These are phyloP conservation scores for Coprinopsis marcescibilis DNA, from an alignment of 768 basidiomycete species.

Conservation along the genomic window DNA sequence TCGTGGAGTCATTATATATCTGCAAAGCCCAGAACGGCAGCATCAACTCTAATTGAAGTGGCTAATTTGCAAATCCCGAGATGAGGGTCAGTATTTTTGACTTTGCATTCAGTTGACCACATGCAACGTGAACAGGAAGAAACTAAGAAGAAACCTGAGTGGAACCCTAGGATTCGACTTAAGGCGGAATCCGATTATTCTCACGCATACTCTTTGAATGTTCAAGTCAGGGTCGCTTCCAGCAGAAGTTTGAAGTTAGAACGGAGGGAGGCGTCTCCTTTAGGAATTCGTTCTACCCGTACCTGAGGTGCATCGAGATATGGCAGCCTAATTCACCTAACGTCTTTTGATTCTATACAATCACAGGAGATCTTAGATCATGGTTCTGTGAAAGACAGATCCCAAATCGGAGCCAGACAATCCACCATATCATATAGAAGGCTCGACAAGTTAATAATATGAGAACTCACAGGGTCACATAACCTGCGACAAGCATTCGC, in stretches of 20 bases:
- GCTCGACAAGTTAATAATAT: neutral
- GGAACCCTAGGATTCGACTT: slow-evolving; percentile 38
- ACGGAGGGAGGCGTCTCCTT: slow-evolving; percentile 33
- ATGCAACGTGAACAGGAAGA: too few species aligned
- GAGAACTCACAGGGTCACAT: neutral
- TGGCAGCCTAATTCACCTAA: too few species aligned
- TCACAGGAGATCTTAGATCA: slow-evolving; percentile 37
- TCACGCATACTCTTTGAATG: slow-evolving; percentile 29
- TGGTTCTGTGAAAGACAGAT: slow-evolving; percentile 23
- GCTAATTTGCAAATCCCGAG: slow-evolving; percentile 27
- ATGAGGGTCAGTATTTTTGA: slow-evolving; percentile 43
- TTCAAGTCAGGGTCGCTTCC: slow-evolving; percentile 28
- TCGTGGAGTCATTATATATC: slow-evolving; percentile 11
- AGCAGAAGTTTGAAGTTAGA: too few species aligned
- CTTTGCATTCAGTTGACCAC: slow-evolving; percentile 55
- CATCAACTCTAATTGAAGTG: slow-evolving; percentile 16
- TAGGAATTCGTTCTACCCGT: slow-evolving; percentile 27
- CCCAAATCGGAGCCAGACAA: slow-evolving; percentile 1
- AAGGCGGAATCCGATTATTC: slow-evolving; percentile 30
- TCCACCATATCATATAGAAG: neutral
- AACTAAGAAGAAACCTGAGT: too few species aligned
- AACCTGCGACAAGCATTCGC: neutral
- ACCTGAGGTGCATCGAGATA: slow-evolving; percentile 30
- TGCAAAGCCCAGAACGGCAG: slow-evolving; percentile 33
- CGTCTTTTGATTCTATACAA: slow-evolving; percentile 30